Percentiles rank a stretch among this genome's conserved stretches.
phyloP scores from a whole-genome alignment of 1,284 basidiomycete species.

The Malassezia pachydermatis region DNA sequence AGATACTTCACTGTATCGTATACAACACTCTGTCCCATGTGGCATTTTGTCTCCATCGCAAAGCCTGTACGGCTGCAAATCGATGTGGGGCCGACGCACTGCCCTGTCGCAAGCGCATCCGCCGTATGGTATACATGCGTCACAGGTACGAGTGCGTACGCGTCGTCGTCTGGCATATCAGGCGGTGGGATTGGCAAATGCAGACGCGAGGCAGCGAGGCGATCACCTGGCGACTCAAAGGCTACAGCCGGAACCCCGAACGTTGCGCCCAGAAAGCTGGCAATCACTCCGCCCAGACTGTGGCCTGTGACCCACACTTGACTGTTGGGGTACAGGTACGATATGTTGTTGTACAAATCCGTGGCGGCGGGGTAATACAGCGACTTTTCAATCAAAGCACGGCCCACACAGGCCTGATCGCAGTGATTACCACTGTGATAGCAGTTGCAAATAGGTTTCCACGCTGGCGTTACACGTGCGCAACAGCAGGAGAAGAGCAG shows the following conservation, averaged over 20 bases:
- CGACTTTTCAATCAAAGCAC: constrained; percentile 67
- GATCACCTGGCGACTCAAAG: constrained; percentile 85
- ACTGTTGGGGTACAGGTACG: constrained; percentile 81
- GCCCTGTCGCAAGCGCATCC: constrained; percentile 56
- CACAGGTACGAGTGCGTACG: constrained; percentile 43
- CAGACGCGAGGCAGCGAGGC: constrained; percentile 68
- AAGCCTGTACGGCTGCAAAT: constrained; percentile 44
- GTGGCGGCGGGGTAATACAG: constrained; percentile 89
- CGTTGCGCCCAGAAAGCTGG: constrained; percentile 74
- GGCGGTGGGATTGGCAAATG: constrained; percentile 65
- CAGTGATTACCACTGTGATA: constrained; percentile 56
- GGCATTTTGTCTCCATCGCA: constrained; percentile 54
- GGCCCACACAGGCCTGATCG: constrained; percentile 69
- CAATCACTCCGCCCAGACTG: constrained; percentile 76
- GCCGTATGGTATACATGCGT: constrained; percentile 70
- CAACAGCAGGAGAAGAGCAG: constrained; percentile 98
- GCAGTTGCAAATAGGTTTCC: constrained; percentile 89
- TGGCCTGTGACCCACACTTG: constrained; percentile 90
- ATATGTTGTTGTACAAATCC: constrained; percentile 53
- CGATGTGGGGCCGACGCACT: constrained; percentile 36
- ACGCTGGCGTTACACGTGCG: constrained; percentile 82
- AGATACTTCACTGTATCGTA: constrained; percentile 78
- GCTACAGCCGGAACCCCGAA: constrained; percentile 84
- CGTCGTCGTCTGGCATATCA: constrained; percentile 25
- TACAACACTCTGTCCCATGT: constrained; percentile 69